Evolutionary conservation across 1,284 basidiomycete species (phyloP), one percentile per base, ranked within the genome.

Genomic region (Omphalotus olearius): DNA sequence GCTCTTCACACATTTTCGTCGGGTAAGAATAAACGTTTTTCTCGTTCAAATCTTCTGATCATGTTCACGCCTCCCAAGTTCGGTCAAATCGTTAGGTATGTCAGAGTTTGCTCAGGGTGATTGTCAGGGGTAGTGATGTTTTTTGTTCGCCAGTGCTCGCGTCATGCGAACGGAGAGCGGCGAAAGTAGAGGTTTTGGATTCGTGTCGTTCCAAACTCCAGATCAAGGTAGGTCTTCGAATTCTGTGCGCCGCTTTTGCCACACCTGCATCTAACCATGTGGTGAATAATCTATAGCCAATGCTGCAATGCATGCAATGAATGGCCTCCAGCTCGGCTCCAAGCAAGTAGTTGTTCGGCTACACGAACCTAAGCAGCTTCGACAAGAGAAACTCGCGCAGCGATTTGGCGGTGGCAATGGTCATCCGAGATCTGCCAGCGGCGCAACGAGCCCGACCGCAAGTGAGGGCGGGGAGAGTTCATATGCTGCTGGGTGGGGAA

Each of bases 171-270:
- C 93, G 62, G 88, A 93, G 59, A 72, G 63, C 46, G 88, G 90
- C 18, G 83, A 88, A 50, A 91, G 88, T 66, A 85, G 91, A 52
- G 93, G 93, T 4, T 98, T 96, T 64, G 94, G 94, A n/a, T 98
- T 98, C 63, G 95, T 98, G 52, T 92, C 89, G 23, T 98, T 74
- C 70, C 85, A 91, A 62, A 79, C 80, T 11, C 88, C 92, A 11
- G 84, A 88, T 57, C 88, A 93, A 78, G 91, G 91, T 91, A 60
- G 50, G 69, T 46, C 7, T 44, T 45, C 6, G 13, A 18, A 53
- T 13, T 17, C 14, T 51, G 7, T 33, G 30, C 7, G 23, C n/a
- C 25, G 43, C 26, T 13, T 39, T 53, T 17, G 7, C 16, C 38
- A 16, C 41, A 13, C 16, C 13, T 17, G 20, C 38, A 13, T 55